Percentiles rank a stretch among this genome's conserved stretches.
These are phyloP conservation scores for Prunus mume DNA, from an alignment of 306 rosid species.

Conservation along the genomic window DNA sequence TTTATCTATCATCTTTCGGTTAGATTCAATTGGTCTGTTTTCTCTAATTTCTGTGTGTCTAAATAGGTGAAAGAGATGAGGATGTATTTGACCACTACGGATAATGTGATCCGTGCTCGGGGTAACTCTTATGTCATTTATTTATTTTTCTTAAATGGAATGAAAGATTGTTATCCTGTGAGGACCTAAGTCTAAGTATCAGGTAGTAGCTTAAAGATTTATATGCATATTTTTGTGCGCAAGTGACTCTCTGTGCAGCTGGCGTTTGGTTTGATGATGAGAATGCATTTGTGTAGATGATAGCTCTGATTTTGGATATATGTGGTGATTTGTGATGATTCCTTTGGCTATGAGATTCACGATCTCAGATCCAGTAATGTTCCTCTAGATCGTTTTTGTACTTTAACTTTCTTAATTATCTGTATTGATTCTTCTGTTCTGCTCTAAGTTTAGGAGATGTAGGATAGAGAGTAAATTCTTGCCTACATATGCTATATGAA, in stretches of 20 bases:
- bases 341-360: not conserved
- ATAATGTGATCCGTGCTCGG: slow-evolving; percentile 67
- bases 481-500: not conserved
- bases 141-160: not conserved
- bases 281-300: not conserved
- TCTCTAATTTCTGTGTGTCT: slow-evolving; percentile 12
- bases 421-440: not conserved
- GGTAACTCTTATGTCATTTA: slow-evolving; percentile 40
- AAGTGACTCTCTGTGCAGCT: not conserved
- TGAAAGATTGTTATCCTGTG: not conserved
- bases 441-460: not conserved
- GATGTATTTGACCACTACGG: slow-evolving; percentile 81
- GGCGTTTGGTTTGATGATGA: not conserved
- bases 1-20: not conserved
- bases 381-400: not conserved
- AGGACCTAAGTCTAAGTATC: not conserved
- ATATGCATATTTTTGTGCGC: not conserved
- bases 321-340: not conserved
- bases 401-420: not conserved
- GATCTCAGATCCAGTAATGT: not conserved
- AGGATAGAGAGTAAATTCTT: not conserved
- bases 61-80: slow-evolving; percentile 71
- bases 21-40: not conserved
- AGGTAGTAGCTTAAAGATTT: not conserved
- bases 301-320: not conserved